phyloP scores from a whole-genome alignment of 1,284 basidiomycete species.

The Leccinum subatratum region DNA sequence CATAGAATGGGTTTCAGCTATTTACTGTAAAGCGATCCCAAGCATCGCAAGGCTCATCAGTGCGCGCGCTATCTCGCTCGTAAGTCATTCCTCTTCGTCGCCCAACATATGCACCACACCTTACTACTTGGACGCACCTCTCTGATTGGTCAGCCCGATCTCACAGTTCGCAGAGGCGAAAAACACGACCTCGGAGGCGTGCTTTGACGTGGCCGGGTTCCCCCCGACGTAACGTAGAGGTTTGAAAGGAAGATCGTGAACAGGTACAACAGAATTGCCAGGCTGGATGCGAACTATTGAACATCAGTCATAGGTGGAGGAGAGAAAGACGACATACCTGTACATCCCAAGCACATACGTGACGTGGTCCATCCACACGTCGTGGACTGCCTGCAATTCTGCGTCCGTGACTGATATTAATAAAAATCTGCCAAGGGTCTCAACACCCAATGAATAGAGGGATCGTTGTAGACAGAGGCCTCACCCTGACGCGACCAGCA shows the following conservation, averaged over 20 bases:
- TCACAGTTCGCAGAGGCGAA: conserved; percentile 19
- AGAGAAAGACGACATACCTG: conserved; percentile 39
- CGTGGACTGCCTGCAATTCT: conserved; percentile 68
- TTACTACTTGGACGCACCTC: conserved; percentile 25
- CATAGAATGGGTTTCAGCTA: neutral
- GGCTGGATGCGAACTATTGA: conserved; percentile 33
- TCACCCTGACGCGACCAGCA: conserved; percentile 63
- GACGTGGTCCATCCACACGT: conserved; percentile 79
- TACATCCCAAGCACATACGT: conserved; percentile 83
- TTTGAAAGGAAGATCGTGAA: conserved; percentile 59
- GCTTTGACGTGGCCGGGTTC: conserved; percentile 39
- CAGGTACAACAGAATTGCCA: conserved; percentile 74
- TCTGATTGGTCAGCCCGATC: conserved; percentile 31
- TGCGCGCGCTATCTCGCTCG: neutral
- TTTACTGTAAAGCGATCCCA: neutral
- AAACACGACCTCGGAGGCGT: conserved; percentile 18
- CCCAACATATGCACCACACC: conserved; percentile 32
- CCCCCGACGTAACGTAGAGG: conserved; percentile 59
- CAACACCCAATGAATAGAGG: neutral
- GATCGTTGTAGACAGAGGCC: conserved; percentile 3
- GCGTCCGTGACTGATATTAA: conserved; percentile 94
- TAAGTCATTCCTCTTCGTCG: conserved; percentile 28
- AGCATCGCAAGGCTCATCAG: neutral
- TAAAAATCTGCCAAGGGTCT: conserved; percentile 43
- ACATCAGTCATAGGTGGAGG: neutral